phyloP scores from a whole-genome alignment of 2,329 filamentous ascomycete species.

The Stagonosporopsis rhizophila region DNA sequence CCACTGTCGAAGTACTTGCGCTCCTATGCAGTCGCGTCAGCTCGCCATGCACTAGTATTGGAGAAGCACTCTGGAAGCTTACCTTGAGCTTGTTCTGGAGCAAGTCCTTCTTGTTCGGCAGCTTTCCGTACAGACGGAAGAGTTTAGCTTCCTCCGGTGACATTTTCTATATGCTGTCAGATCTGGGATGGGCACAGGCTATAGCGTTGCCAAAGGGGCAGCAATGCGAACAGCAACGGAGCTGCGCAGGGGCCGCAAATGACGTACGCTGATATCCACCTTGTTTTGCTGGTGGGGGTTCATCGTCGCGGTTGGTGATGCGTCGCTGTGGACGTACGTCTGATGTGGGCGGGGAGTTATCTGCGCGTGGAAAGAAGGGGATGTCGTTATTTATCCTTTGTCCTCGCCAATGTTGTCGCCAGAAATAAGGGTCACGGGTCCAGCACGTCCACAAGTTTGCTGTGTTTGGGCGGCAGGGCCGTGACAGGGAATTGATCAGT shows the following conservation, averaged over 20 bases:
- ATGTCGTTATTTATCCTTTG: slow-evolving; percentile 40
- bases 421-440: slow-evolving; percentile 26
- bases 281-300: slow-evolving; percentile 99
- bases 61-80: slow-evolving; percentile 21
- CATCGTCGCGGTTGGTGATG: slow-evolving; percentile 61
- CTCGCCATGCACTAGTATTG: neutral
- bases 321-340: slow-evolving; percentile 18
- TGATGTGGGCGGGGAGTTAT: slow-evolving; percentile 23
- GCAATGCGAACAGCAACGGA: slow-evolving; percentile 10
- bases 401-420: slow-evolving; percentile 29
- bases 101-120: slow-evolving; percentile 94
- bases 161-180: slow-evolving; percentile 70
- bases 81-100: slow-evolving; percentile 97
- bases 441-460: slow-evolving; percentile 30
- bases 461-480: slow-evolving; percentile 35
- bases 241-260: slow-evolving; percentile 27
- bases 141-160: slow-evolving; percentile 94
- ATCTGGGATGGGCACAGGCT: slow-evolving; percentile 2
- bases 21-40: slow-evolving; percentile 61
- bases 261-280: slow-evolving; percentile 89
- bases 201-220: slow-evolving; percentile 8
- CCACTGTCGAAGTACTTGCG: slow-evolving; percentile 97
- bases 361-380: slow-evolving; percentile 15
- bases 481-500: slow-evolving; percentile 41
- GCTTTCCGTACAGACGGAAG: slow-evolving; percentile 96